Evolutionary conservation across 305 asterid genomes (phyloP), one percentile per base, ranked within the genome.

Genomic region (Fraxinus nigra): DNA sequence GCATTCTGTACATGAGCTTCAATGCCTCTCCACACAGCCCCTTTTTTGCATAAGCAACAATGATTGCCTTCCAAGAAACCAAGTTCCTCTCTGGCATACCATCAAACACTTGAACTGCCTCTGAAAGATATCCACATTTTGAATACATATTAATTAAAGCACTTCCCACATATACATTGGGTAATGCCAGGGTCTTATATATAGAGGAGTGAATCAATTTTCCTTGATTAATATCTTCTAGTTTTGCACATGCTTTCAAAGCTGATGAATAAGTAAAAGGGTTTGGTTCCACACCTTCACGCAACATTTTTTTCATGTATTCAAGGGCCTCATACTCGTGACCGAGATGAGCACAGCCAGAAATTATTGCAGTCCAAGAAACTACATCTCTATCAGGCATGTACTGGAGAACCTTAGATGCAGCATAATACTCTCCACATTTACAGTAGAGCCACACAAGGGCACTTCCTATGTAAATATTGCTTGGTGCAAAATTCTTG

Each of bases 321-420:
- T 89, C 97, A 18, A 95, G 96, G 65, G 98, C 97, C 85, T 95
- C 97, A 2, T 88, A 78, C 85, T 94, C 97, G 28, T 93, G 97
- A 43, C 97, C 98, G 9, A 90, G 83, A 79, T 77, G 87, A 37
- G 97, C 90, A 79, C 97, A 95, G 26, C 95, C 93, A 72, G 98
- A 95, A 79, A 93, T 93, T 96, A 95, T 91, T 4, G 98, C 89
- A 37, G 98, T 95, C 98, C 98, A 95, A 4, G 98, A 95, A 85
- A 93, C 97, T 2, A 95, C 98, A 65, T 93, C 96, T 86, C 92
- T 91, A 78, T 89, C 85, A 0, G 96, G 94, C 84, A 95, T 85
- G 82, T 82, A 81, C 24, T 88, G 85, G 37, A 95, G 98, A 81
- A 92, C 95, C 43, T 86, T 92, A 61, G 91, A 84, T n/a, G 98